phyloP scores from a whole-genome alignment of 1,284 basidiomycete species.

The Heterobasidion irregulare region DNA sequence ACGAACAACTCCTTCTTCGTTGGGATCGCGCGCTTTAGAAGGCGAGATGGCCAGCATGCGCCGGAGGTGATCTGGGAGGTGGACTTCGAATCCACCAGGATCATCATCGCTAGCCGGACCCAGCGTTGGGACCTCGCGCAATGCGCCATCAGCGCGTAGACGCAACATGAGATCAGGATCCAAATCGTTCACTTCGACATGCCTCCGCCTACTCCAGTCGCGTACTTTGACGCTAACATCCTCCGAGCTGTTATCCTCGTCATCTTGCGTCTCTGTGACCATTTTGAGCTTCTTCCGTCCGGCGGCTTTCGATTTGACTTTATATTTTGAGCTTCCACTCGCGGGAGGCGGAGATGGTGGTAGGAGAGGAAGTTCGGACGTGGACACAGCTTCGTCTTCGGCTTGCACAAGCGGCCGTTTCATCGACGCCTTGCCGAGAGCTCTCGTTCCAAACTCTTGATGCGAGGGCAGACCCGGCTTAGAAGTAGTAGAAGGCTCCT shows the following conservation, averaged over 20 bases:
- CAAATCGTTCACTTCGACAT: neutral
- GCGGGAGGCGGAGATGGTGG: slow-evolving; percentile 61
- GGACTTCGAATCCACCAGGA: slow-evolving; percentile 35
- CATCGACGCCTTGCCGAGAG: neutral
- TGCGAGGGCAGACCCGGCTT: neutral
- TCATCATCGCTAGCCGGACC: slow-evolving; percentile 14
- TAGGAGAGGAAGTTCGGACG: slow-evolving; percentile 17
- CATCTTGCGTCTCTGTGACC: slow-evolving; percentile 22
- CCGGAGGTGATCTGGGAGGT: slow-evolving; percentile 59
- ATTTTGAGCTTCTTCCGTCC: slow-evolving; percentile 34
- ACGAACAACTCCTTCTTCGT: slow-evolving; percentile 49
- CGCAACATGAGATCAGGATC: slow-evolving; percentile 9
- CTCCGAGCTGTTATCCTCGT: slow-evolving; percentile 24
- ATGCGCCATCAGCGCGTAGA: slow-evolving; percentile 5
- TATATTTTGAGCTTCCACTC: slow-evolving; percentile 17
- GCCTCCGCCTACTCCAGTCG: slow-evolving; percentile 18
- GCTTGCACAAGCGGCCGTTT: slow-evolving; percentile 16
- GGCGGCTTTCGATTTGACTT: slow-evolving; percentile 34
- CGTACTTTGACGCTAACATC: slow-evolving; percentile 22
- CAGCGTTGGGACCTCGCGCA: neutral
- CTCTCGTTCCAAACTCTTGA: neutral
- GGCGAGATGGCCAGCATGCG: slow-evolving; percentile 53
- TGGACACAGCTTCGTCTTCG: slow-evolving; percentile 7
- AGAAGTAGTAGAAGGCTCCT: slow-evolving; percentile 1
- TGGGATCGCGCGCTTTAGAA: slow-evolving; percentile 26